Evolutionary conservation across 2,329 filamentous ascomycete genomes (phyloP).

Genomic region (Sphaerostilbella broomeana): DNA sequence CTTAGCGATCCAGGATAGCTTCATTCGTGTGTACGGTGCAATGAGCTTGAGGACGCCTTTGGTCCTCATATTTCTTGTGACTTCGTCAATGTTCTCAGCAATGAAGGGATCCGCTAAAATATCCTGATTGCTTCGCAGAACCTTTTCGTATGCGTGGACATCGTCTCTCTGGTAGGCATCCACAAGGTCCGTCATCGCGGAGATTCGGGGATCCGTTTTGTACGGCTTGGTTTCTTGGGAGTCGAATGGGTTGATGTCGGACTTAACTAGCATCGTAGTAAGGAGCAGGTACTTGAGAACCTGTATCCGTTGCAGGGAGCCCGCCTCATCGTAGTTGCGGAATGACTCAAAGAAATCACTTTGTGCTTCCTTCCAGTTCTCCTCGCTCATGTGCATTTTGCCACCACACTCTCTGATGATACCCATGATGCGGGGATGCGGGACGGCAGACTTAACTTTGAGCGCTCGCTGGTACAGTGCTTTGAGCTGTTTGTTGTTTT

Average conservation of each 20-base stretch:
- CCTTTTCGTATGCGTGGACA: constrained; percentile 82
- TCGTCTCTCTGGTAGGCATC: constrained; percentile 95
- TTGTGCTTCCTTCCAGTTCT: constrained; percentile 97
- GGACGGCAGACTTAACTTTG: constrained; percentile 90
- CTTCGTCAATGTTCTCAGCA: constrained; percentile 97
- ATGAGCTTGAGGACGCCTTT: constrained; percentile 92
- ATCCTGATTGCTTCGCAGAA: constrained; percentile 81
- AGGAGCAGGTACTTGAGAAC: constrained; percentile 95
- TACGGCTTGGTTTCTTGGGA: constrained; percentile 99
- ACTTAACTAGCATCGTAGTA: constrained; percentile 97
- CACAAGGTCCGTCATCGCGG: constrained; percentile 94
- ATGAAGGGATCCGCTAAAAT: constrained; percentile 91
- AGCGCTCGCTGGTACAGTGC: constrained; percentile 85
- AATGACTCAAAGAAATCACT: constrained; percentile 98
- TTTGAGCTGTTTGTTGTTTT: constrained; percentile 96
- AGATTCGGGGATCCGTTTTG: constrained; percentile 88
- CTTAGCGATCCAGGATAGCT: constrained; percentile 76
- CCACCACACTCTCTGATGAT: constrained; percentile 97
- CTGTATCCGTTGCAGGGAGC: constrained; percentile 91
- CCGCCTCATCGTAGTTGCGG: constrained; percentile 97
- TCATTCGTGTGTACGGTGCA: constrained; percentile 90
- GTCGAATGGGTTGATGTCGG: constrained; percentile 97
- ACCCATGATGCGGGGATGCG: constrained; percentile 98
- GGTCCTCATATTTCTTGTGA: constrained; percentile 95
- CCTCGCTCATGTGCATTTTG: constrained; percentile 99